phyloP scores from a whole-genome alignment of 371 early-diverging fungal species.

The Rhizopus arrhizus region DNA sequence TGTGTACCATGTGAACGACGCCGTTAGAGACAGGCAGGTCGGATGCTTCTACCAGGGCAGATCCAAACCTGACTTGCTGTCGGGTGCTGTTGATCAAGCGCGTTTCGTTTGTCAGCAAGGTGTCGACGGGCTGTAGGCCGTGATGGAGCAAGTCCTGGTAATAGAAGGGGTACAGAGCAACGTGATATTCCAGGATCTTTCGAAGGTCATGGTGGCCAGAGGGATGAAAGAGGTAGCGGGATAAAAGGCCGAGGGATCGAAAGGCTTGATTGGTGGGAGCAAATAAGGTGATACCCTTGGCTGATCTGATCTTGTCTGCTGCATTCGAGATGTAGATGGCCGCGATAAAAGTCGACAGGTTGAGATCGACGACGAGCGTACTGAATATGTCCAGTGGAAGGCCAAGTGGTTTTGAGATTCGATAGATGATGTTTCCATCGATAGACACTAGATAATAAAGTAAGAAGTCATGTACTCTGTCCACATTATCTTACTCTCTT shows the following conservation, averaged over 20 bases:
- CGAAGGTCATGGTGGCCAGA: constrained; percentile 35
- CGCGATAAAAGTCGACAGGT: constrained; percentile 47
- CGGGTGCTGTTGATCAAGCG: too few species aligned
- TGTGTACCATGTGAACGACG: constrained; percentile 53
- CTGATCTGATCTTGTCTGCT: constrained; percentile 25
- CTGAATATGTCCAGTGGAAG: constrained; percentile 39
- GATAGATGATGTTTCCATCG: constrained; percentile 38
- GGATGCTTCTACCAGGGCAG: constrained; percentile 5
- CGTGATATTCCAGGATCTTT: constrained; percentile 47
- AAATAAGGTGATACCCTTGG: constrained; percentile 39
- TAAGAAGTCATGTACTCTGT: too few species aligned
- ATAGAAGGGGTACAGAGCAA: constrained; percentile 39
- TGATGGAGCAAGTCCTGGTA: constrained; percentile 25
- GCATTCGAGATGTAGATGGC: constrained; percentile 39
- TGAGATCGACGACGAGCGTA: constrained; percentile 40
- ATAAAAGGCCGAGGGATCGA: constrained; percentile 42
- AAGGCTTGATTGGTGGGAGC: constrained; percentile 53
- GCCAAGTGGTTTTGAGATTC: constrained; percentile 35
- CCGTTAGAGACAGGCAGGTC: constrained; percentile 56
- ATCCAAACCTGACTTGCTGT: too few species aligned
- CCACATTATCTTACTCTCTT: too few species aligned
- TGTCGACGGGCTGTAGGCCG: background rate
- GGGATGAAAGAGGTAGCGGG: constrained; percentile 49
- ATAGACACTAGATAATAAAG: constrained; percentile 14
- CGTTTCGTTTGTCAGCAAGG: too few species aligned